phyloP scores from a whole-genome alignment of 2,329 filamentous ascomycete species.

The Harringtonia lauricola region DNA sequence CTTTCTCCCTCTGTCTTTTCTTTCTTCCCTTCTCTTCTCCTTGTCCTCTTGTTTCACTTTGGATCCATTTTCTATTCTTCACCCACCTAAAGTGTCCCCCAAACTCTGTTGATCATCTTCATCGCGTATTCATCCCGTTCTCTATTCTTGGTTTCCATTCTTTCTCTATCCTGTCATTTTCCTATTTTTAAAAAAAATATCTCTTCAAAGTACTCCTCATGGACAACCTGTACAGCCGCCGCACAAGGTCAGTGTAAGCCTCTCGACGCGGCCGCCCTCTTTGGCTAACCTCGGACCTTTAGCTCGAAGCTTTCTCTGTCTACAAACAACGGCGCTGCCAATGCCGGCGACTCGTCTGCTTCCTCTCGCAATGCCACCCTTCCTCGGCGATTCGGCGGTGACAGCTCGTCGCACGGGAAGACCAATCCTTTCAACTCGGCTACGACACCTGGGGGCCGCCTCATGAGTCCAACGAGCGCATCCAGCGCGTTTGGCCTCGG shows the following conservation, averaged over 20 bases:
- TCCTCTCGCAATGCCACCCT: slow-evolving; percentile 48
- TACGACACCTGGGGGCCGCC: slow-evolving; percentile 55
- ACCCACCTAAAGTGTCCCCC: neutral
- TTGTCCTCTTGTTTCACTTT: neutral
- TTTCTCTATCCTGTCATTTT: slow-evolving; percentile 9
- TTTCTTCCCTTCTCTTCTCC: neutral
- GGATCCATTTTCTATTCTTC: neutral
- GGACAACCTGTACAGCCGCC: slow-evolving; percentile 67
- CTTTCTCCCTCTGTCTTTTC: neutral
- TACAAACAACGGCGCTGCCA: slow-evolving; percentile 29
- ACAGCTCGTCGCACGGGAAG: slow-evolving; percentile 62
- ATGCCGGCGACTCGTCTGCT: slow-evolving; percentile 22
- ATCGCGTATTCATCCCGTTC: neutral
- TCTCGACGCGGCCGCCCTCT: neutral
- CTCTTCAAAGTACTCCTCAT: slow-evolving; percentile 28
- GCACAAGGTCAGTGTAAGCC: slow-evolving; percentile 57
- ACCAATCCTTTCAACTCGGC: slow-evolving; percentile 70
- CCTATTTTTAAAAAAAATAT: too few relatives aligned
- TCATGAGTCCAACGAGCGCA: slow-evolving; percentile 64
- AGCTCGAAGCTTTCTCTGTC: slow-evolving; percentile 81
- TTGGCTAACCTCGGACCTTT: neutral
- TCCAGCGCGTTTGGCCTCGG: slow-evolving; percentile 89
- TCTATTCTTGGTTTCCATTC: neutral
- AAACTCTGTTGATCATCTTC: neutral
- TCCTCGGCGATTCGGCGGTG: slow-evolving; percentile 65